Evolutionary conservation across 192 early-diverging fungal species (phyloP).

Genomic region (Backusella tuberculispora): DNA sequence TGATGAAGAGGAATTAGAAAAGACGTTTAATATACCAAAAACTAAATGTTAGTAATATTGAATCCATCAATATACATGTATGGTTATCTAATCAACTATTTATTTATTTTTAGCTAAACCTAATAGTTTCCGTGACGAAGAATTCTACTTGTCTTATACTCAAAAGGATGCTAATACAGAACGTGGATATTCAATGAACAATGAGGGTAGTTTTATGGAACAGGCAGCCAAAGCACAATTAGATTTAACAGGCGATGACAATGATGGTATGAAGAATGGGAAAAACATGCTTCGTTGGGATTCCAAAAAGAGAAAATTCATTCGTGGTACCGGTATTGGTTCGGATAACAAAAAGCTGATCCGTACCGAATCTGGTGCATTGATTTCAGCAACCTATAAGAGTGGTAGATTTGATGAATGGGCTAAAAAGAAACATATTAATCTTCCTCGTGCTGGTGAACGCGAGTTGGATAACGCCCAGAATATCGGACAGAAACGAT

Average conservation of each 20-base stretch:
- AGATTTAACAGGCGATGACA: constrained; percentile 84
- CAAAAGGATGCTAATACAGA: constrained; percentile 89
- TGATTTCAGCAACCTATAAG: constrained; percentile 88
- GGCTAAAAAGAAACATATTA: constrained; percentile 86
- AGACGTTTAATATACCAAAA: constrained; percentile 41
- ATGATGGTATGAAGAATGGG: constrained; percentile 57
- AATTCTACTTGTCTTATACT: constrained; percentile 87
- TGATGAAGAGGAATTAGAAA: constrained; percentile 39
- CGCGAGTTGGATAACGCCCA: constrained; percentile 67
- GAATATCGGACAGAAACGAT: constrained; percentile 58
- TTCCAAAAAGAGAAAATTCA: constrained; percentile 91
- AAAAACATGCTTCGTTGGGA: constrained; percentile 87
- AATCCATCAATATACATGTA: constrained; percentile 2
- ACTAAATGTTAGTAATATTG: constrained; percentile 28
- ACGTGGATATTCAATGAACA: constrained; percentile 76
- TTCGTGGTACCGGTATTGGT: constrained; percentile 80
- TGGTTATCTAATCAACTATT: too few relatives aligned
- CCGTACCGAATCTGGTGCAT: constrained; percentile 86
- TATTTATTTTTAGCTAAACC: constrained; percentile 35
- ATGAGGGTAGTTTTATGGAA: constrained; percentile 77
- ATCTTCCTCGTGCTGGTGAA: constrained; percentile 86
- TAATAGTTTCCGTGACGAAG: constrained; percentile 70
- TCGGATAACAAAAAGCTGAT: constrained; percentile 97
- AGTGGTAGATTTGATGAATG: constrained; percentile 87
- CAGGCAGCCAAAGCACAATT: constrained; percentile 78